A percentile compares a stretch with the other conserved stretches of the same genome.
Conservation (phyloP, 2,329 filamentous ascomycete genomes). For the Cryphonectria nitschkei region DNA sequence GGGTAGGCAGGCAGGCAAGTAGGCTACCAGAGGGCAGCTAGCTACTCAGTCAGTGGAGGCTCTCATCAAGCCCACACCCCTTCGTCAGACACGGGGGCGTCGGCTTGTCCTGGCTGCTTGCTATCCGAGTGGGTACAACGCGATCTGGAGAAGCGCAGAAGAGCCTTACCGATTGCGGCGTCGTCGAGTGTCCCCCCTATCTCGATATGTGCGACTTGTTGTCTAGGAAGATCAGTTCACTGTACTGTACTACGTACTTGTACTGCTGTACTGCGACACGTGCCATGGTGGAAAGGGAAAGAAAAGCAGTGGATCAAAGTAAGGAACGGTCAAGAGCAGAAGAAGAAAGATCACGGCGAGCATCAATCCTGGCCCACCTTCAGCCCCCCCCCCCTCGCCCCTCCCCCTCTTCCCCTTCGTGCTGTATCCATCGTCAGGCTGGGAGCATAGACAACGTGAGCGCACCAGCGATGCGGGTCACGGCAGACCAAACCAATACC, state of each 20-base stretch:
- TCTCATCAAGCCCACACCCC: not conserved
- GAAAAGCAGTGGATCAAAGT: not conserved
- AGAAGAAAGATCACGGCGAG: not conserved
- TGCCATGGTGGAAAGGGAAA: not conserved
- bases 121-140: constrained; percentile 17
- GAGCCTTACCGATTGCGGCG: constrained; percentile 18
- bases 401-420: not conserved
- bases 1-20: not conserved
- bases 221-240: not conserved
- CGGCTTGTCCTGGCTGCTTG: not conserved
- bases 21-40: not conserved
- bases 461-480: not conserved
- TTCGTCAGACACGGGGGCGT: not conserved
- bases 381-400: too few species aligned
- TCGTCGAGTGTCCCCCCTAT: constrained; percentile 12
- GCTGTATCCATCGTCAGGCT: not conserved
- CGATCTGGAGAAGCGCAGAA: constrained; percentile 20
- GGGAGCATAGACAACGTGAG: not conserved
- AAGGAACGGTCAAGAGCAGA: not conserved
- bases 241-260: not conserved
- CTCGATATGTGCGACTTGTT: constrained; percentile 22
- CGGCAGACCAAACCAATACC: not conserved
- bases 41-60: not conserved
- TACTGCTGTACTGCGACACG: not conserved
- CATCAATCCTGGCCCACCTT: not conserved